Base-by-base conservation (phyloP, 2,329 filamentous ascomycete species). In the Aspergillus ruber region DNA sequence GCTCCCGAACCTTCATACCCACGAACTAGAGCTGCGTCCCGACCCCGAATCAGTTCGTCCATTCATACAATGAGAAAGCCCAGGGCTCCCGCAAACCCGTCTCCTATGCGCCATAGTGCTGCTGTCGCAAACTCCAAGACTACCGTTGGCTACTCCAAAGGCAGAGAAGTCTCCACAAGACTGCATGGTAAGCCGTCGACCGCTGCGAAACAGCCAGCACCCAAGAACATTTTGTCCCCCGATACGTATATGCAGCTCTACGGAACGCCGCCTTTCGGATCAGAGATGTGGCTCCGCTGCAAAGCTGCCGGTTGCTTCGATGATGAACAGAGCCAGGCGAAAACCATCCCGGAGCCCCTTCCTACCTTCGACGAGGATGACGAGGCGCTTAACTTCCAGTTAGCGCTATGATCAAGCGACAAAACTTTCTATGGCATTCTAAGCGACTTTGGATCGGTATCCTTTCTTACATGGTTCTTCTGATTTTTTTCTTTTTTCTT, bases 141-240 rank as follows among this genome's bases (percentile, higher is more conserved):
- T 47, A 95, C 90, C 0, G 78, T 95, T 38, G 90, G 90, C 13
- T 95, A 95, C 64, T 87, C 81, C 47, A 88, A 86, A 65, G 90
- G 90, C 29, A 81, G 88, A 29, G 62, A 57, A 15, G 56, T 67
- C 42, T 65, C 64, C 12, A 60, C 60, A 29, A 58, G 56, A 23
- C 52, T 66, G 18, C 55, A 61, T 23, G 61, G 64, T 39, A 60
- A 60, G 27, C 38, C 53, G 25, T 45, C 56, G 6, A 52, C 56
- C 17, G 39, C 55, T 13, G 56, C 62, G 10, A 56, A 61, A 44
- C 49, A 50, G 45, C 46, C 58, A 13, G 52, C 52, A 5, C 47
- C 59, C 9, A 61, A 62, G 36, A 56, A 56, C 8, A 60, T 63
- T 8, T 47, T 75, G 13, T 67, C 70, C 4, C 69, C 72, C 4